phyloP scores from a whole-genome alignment of 176 grass and related monocot genomes.

The Otatea glauca region DNA sequence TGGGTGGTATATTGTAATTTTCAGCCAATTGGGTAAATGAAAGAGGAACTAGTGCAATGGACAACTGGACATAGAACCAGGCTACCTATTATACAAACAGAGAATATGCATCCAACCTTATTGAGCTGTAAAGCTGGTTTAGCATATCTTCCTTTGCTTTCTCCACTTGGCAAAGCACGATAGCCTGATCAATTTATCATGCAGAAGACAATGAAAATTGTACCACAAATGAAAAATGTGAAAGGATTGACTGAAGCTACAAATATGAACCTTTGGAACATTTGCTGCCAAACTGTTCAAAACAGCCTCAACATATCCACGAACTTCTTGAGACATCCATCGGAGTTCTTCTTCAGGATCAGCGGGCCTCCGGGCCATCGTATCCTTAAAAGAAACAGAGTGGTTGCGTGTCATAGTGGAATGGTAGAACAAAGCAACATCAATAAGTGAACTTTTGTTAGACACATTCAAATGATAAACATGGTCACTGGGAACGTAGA shows the following conservation, averaged over 20 bases:
- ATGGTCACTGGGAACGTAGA: conserved; percentile 6
- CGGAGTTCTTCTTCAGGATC: conserved; percentile 98
- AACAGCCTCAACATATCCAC: conserved; percentile 97
- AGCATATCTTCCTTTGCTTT: conserved; percentile 93
- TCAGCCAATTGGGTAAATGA: neutral
- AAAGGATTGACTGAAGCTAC: conserved; percentile 18
- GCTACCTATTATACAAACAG: neutral
- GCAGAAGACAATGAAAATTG: conserved; percentile 13
- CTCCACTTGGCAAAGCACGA: conserved; percentile 92
- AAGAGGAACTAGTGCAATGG: neutral
- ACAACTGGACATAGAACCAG: conserved; percentile 4
- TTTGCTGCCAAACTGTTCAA: conserved; percentile 97
- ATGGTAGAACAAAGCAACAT: conserved; percentile 16
- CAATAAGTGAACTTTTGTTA: conserved; percentile 20
- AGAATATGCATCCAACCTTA: conserved; percentile 62
- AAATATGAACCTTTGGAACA: conserved; percentile 81
- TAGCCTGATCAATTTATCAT: conserved; percentile 55
- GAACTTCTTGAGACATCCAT: conserved; percentile 99
- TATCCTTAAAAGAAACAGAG: conserved; percentile 52
- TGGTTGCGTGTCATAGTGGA: neutral
- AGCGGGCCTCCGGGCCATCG: conserved; percentile 74
- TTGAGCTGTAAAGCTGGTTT: conserved; percentile 70
- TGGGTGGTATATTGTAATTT: neutral
- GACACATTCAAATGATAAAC: conserved; percentile 35
- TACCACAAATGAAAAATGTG: conserved; percentile 15